Evolutionary conservation across 2,329 filamentous ascomycete genomes (phyloP), one percentile per base, ranked within the genome.

Genomic region (Diaporthe caulivora): DNA sequence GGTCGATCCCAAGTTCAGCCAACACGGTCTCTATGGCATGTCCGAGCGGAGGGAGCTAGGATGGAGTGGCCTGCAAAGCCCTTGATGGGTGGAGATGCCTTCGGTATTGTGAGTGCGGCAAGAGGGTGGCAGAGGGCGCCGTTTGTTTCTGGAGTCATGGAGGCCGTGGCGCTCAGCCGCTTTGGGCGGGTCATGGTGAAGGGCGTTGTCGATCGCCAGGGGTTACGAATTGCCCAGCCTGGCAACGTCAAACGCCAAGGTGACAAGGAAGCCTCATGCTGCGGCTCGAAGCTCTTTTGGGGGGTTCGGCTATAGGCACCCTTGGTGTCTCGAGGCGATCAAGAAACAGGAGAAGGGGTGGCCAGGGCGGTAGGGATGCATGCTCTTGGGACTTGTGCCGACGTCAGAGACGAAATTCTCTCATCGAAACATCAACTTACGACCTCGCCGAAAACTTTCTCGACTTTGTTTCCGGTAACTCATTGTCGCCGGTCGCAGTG

Each of bases 221-320:
- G 60, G 62, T 67, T 13, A 15, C 1, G 62, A 67, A 29, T 67
- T 67, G 62, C 62, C 62, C 62, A 67, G 62, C 29, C 47, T 67
- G 62, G 47, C 62, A 53, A 67, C 47, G 62, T 67, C 62, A 67
- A 67, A 67, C 62, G 62, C 62, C 62, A 67, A 67, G 62, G 29
- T n/a, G 44, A 31, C 62, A 67, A 40, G 62, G 62, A 53, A 53
- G 47, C 62, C 62, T 67, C 44, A 21, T 37, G 44, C 62, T 65
- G 60, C 60, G 60, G 60, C 40, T 49, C 42, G 37, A 65, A 62
- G 57, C 34, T 47, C n/a, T 44, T 40, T 10, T 40, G 6, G 37
- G 58, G 40, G 58, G 58, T n/a, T 51, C 44, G 60, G 60, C 60
- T 65, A 37, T 15, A 49, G 60, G 44, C 44, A 65, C 60, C 60